Conservation (phyloP, 1,284 basidiomycete species). For the Sporisorium scitamineum region DNA sequence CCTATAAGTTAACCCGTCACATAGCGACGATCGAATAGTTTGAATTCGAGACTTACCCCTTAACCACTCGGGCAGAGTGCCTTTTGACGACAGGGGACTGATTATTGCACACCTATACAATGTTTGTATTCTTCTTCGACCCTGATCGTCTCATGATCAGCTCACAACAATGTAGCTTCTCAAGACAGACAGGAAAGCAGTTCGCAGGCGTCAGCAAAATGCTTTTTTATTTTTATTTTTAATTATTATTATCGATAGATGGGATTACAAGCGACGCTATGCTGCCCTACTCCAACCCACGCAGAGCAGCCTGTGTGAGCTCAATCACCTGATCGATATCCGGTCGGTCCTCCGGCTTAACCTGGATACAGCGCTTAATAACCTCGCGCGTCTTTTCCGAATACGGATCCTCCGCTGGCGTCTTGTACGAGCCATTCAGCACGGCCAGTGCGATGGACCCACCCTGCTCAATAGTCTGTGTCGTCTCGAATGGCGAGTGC, state of each 20-base stretch:
- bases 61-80: slow-evolving; percentile 47
- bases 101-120: not conserved
- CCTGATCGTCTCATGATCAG: no score
- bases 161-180: no score
- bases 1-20: slow-evolving; percentile 35
- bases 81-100: not conserved
- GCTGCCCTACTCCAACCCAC: slow-evolving; percentile 29
- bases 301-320: slow-evolving; percentile 49
- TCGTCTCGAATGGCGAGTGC: slow-evolving; percentile 69
- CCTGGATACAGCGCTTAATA: slow-evolving; percentile 59
- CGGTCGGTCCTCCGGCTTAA: slow-evolving; percentile 60
- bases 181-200: not conserved
- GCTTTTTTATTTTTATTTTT: no score
- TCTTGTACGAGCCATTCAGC: slow-evolving; percentile 66
- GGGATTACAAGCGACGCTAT: no score
- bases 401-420: slow-evolving; percentile 59
- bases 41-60: slow-evolving; percentile 39
- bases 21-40: slow-evolving; percentile 16
- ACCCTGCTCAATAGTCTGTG: slow-evolving; percentile 67
- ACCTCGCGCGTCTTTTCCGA: slow-evolving; percentile 61
- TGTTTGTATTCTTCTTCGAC: no score
- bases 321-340: slow-evolving; percentile 60
- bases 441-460: slow-evolving; percentile 68
- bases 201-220: no score
- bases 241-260: no score